Evolutionary conservation across 176 grass and related monocot species (phyloP), one percentile per base, ranked within the genome.

Genomic region (Zoysia pacifica): DNA sequence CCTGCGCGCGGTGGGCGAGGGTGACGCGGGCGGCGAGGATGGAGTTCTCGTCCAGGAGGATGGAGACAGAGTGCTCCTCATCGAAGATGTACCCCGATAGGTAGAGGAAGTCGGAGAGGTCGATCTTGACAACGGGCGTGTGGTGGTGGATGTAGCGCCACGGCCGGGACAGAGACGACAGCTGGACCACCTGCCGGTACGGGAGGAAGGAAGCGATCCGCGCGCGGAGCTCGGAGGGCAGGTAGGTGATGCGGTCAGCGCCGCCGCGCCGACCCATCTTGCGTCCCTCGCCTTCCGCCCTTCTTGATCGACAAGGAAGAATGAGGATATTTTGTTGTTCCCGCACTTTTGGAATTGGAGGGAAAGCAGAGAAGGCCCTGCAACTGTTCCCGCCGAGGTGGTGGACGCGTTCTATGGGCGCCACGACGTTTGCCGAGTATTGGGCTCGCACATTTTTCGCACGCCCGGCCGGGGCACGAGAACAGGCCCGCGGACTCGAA

Each of bases 101-200:
- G 3, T 15, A 0, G 72, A 56, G 71, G 71, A 61, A 46, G 0
- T 28, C 41, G 55, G 2, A 7, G 55, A 75, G 55, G 73, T 35
- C 7, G 73, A 75, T 61, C 11, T 47, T 9, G 42, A 75, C 73
- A n/a, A 61, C 42, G 55, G 55, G 73, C 11, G 55, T 35, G 41
- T 62, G 55, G 55, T 35, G 55, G 55, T 75, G 73, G 55, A 75
- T 60, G 73, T 75, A n/a, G 55, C 55, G 40, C 55, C 73, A 75
- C 6, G 73, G 9, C 18, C 10, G 40, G 73, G 73, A 75, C 9
- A 62, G 55, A 11, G 18, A 11, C 42, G 73, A 61, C 41, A 47
- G n/a, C 73, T 2, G 41, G 6, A 75, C 73, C 6, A 9, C 5
- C 73, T 75, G 5, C 11, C 19, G 11, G 55, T 15, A 75, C 6